Evolutionary conservation across 805 yeast genomes (phyloP), one percentile per base, ranked within the genome.

Genomic region (Metschnikowia anglica): DNA sequence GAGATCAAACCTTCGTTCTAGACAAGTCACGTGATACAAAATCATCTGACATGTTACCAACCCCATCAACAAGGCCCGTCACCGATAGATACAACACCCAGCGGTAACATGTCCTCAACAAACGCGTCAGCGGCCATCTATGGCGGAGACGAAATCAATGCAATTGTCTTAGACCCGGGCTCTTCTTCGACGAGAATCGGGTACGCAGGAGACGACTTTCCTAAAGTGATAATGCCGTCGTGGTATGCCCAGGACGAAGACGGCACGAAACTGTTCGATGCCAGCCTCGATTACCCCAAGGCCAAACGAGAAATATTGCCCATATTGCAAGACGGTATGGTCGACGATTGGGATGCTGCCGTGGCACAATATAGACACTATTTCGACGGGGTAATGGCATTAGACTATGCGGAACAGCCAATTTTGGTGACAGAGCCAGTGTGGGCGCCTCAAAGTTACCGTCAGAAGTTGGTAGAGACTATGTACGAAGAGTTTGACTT

Each of bases 121-220:
- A 48, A 34, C 21, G 37, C 52, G 11, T 26, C 49, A 16, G 48
- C 58, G 42, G 46, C 57, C 35, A 59, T 56, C n/a, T 57, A 55
- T 44, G 76, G 74, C 27, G 64, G 64, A 30, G 93, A 91, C 66
- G 99, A 91, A 62, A 83, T 93, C 49, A 81, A 88, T 50, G 96
- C 98, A 20, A 74, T 93, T 2, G 95, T 91, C 25, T 72, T 91
- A 19, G 98, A 93, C 58, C 90, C 96, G 1, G 98, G 98, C 26
- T 83, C 96, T 9, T 80, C 74, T 48, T 69, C 80, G 46, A 88
- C 97, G 5, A 80, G 91, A 41, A 80, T 84, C 15, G 99, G 99
- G 1, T 89, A 79, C 63, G 90, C 97, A 3, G 98, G 98, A 9
- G 91, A 88, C 44, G 97, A 90, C 59, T 75, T 79, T 41, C 99